Conservation (phyloP, 2,329 filamentous ascomycete genomes). For the Kalmusia sp. region DNA sequence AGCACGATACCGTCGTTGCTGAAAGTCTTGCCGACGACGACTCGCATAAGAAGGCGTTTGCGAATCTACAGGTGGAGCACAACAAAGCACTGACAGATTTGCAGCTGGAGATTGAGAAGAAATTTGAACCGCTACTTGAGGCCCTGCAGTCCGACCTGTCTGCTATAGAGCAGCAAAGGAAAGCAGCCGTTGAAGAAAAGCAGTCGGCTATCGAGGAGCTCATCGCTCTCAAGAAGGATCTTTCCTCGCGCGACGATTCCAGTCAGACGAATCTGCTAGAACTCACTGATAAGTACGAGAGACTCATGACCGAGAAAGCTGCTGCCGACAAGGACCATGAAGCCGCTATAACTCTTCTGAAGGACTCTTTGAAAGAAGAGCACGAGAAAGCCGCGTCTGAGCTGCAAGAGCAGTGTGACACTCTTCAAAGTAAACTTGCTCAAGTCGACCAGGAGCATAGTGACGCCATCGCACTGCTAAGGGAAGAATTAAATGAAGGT, state of each 20-base stretch:
- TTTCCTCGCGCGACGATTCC: slow-evolving; percentile 25
- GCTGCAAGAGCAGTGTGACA: slow-evolving; percentile 34
- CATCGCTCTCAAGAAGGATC: slow-evolving; percentile 25
- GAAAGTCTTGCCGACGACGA: slow-evolving; percentile 27
- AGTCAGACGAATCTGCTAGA: slow-evolving; percentile 24
- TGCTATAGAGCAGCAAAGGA: slow-evolving; percentile 37
- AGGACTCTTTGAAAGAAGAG: slow-evolving; percentile 33
- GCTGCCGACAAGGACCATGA: slow-evolving; percentile 37
- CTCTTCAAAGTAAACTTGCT: slow-evolving; percentile 28
- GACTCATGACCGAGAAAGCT: slow-evolving; percentile 32
- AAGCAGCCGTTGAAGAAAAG: slow-evolving; percentile 30
- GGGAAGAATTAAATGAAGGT: slow-evolving; percentile 36
- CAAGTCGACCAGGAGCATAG: slow-evolving; percentile 38
- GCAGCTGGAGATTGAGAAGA: slow-evolving; percentile 38
- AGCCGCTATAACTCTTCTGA: slow-evolving; percentile 32
- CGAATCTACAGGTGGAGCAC: slow-evolving; percentile 33
- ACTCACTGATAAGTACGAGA: slow-evolving; percentile 35
- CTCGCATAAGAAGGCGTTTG: slow-evolving; percentile 30
- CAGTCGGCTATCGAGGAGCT: slow-evolving; percentile 37
- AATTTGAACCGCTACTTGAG: slow-evolving; percentile 37
- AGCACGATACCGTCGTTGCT: slow-evolving; percentile 20
- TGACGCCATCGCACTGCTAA: slow-evolving; percentile 38
- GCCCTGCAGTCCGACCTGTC: slow-evolving; percentile 32
- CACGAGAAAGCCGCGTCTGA: slow-evolving; percentile 30
- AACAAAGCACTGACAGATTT: slow-evolving; percentile 32